phyloP scores from a whole-genome alignment of 1,139 yeast species.

The Ashbya aceris region DNA sequence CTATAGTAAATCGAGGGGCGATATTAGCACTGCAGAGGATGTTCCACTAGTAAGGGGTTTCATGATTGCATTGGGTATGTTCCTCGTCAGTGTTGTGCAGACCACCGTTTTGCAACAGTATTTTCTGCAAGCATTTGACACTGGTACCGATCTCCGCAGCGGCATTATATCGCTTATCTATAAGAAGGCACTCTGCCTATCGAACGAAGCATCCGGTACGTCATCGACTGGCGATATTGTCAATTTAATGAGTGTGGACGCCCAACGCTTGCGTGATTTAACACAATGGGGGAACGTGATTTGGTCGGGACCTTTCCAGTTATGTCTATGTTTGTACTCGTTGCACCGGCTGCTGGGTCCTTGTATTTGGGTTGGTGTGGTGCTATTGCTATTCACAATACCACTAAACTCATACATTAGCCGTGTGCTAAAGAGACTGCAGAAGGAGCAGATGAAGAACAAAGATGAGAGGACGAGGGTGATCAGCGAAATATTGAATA shows the following conservation, averaged over 20 bases:
- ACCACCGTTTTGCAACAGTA: slow-evolving; percentile 87
- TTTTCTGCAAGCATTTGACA: slow-evolving; percentile 78
- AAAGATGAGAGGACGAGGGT: slow-evolving; percentile 63
- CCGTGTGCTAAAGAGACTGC: slow-evolving; percentile 63
- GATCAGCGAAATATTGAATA: slow-evolving; percentile 80
- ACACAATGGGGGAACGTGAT: slow-evolving; percentile 78
- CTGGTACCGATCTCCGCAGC: slow-evolving; percentile 84
- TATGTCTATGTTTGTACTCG: slow-evolving; percentile 66
- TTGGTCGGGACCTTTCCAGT: slow-evolving; percentile 97
- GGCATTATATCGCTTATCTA: slow-evolving; percentile 73
- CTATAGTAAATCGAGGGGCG: slow-evolving; percentile 34
- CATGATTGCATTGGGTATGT: slow-evolving; percentile 78
- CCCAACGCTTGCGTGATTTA: slow-evolving; percentile 86
- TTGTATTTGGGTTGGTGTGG: slow-evolving; percentile 96
- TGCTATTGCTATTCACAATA: slow-evolving; percentile 72
- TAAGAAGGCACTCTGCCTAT: slow-evolving; percentile 67
- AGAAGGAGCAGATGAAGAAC: slow-evolving; percentile 61
- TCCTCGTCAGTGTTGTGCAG: slow-evolving; percentile 70
- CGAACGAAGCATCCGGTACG: slow-evolving; percentile 72
- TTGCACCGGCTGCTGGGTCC: slow-evolving; percentile 72
- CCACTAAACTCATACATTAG: slow-evolving; percentile 77
- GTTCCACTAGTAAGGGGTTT: slow-evolving; percentile 69
- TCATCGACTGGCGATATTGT: slow-evolving; percentile 96
- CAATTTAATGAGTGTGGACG: slow-evolving; percentile 93
- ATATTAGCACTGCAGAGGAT: slow-evolving; percentile 29